Evolutionary conservation across 2,329 filamentous ascomycete species (phyloP).

Genomic region (Ophiocordyceps camponoti-leonardi): DNA sequence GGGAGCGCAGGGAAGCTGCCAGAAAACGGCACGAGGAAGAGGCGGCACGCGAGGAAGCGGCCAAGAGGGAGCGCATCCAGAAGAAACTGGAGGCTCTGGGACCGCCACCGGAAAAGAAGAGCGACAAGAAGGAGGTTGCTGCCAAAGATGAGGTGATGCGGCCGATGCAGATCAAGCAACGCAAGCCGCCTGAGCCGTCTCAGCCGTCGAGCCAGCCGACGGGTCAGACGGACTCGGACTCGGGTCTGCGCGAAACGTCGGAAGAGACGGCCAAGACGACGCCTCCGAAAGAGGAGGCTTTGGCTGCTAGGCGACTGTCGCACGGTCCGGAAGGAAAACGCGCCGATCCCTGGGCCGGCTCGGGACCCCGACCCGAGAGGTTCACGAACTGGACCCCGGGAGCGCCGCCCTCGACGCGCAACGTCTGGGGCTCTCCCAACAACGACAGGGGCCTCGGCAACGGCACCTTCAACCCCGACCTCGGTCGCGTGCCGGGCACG

Average conservation of each 20-base stretch:
- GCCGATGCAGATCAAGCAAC: constrained; percentile 18
- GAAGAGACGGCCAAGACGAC: constrained; percentile 2
- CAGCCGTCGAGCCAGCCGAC: constrained; percentile 3
- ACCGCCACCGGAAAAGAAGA: constrained; percentile 42
- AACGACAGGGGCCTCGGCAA: constrained; percentile 59
- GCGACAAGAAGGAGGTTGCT: constrained; percentile 30
- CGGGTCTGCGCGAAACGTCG: constrained; percentile 1
- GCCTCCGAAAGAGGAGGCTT: constrained; percentile 5
- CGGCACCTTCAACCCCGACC: constrained; percentile 53
- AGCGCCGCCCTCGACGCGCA: constrained; percentile 29
- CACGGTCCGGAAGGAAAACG: constrained; percentile 16
- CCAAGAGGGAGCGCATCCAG: constrained; percentile 50
- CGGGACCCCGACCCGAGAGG: constrained; percentile 26
- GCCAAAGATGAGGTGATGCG: constrained; percentile 22
- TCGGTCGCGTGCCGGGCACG: constrained; percentile 30
- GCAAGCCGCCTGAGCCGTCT: constrained; percentile 6
- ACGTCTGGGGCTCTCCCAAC: constrained; percentile 61
- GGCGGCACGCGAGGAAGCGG: constrained; percentile 56
- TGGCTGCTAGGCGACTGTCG: constrained; percentile 11
- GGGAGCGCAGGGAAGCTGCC: constrained; percentile 50
- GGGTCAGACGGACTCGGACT: neutral
- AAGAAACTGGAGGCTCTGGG: constrained; percentile 57
- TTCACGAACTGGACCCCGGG: constrained; percentile 31
- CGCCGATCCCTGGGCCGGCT: constrained; percentile 19
- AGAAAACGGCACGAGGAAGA: constrained; percentile 52